Conservation (phyloP, 2,329 filamentous ascomycete species). For the Botrytis fragariae region DNA sequence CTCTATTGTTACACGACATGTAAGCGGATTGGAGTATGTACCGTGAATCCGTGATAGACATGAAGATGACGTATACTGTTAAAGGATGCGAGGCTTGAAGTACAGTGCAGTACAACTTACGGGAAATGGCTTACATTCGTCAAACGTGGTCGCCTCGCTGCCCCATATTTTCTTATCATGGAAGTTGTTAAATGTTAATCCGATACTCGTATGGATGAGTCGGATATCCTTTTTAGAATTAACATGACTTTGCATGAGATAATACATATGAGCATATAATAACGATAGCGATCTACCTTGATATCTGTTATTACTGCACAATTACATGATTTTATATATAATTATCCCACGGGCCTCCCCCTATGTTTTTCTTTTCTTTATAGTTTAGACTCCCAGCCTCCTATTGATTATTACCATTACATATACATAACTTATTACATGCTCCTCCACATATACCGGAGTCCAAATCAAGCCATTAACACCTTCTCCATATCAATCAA, state of each 20-base stretch:
- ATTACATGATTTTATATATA: not conserved
- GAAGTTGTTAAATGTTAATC: not conserved
- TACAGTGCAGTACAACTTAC: not conserved
- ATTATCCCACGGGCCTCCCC: not conserved
- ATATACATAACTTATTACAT: not conserved
- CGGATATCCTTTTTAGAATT: not conserved
- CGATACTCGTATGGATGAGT: not conserved
- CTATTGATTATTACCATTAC: not conserved
- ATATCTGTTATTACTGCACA: not conserved
- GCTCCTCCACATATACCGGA: not conserved
- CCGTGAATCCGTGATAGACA: not conserved
- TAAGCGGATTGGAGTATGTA: not conserved
- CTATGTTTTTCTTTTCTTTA: not conserved
- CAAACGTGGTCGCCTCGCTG: not conserved
- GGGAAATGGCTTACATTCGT: not conserved
- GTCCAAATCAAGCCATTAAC: not conserved
- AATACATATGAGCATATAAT: not conserved
- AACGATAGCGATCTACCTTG: not conserved
- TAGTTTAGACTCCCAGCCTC: not conserved
- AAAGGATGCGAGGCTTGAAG: not conserved
- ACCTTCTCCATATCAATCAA: not conserved
- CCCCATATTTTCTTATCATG: not conserved
- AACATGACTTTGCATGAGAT: not conserved
- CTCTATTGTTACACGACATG: not conserved
- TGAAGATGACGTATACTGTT: not conserved